A percentile compares a stretch with the other conserved stretches of the same genome.
Evolutionary conservation across 257 asterid species (phyloP).

Genomic region (Solanum sejunctum): DNA sequence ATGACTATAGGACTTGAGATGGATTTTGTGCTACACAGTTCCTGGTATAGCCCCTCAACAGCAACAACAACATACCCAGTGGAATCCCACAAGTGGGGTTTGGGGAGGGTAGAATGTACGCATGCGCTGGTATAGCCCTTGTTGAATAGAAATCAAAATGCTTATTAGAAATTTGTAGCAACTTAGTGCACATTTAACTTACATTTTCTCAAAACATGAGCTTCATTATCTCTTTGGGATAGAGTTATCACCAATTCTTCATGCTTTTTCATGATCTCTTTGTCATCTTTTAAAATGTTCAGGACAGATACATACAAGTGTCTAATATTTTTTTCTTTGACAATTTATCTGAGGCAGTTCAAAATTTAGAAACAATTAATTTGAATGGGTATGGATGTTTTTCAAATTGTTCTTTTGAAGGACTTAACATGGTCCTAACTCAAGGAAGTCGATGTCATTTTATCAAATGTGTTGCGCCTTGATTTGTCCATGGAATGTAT

Average conservation of each 20-base stretch:
- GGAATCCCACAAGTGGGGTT: no score
- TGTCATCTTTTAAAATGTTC: background rate
- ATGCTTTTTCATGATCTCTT: background rate
- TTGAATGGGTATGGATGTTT: background rate
- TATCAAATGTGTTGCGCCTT: background rate
- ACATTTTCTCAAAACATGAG: background rate
- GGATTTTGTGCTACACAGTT: background rate
- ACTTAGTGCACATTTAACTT: background rate
- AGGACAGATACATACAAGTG: background rate
- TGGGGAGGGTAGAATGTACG: no score
- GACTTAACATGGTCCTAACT: background rate
- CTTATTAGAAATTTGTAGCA: background rate
- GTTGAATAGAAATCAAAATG: background rate
- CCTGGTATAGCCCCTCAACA: background rate
- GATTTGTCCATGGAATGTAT: background rate
- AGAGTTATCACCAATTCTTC: background rate
- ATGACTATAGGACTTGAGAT: background rate
- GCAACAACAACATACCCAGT: no score
- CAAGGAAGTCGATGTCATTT: background rate
- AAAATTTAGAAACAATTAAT: background rate
- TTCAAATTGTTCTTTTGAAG: background rate
- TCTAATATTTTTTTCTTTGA: background rate
- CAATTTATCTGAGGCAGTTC: background rate
- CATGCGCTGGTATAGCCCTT: no score
- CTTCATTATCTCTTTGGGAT: background rate